Conservation (phyloP, 129 eudicot species). For the Artemisia argyi region DNA sequence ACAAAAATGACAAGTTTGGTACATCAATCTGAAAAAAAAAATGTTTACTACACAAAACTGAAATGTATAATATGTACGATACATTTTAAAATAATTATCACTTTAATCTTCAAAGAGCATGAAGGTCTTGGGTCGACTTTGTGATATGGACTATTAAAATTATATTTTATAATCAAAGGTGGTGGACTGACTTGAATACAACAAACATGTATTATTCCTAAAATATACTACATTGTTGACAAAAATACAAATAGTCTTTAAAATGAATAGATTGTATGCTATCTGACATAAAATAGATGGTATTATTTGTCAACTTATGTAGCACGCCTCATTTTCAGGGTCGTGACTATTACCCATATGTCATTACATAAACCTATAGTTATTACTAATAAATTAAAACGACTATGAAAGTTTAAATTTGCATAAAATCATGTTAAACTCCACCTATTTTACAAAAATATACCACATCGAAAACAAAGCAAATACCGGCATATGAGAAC, state of each 20-base stretch:
- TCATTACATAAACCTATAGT: not conserved
- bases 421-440: too few relatives aligned
- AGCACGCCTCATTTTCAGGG: not conserved
- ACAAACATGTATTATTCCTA: slow-evolving; percentile 6
- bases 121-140: slow-evolving; percentile 16
- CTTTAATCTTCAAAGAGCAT: not conserved
- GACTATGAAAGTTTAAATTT: too few relatives aligned
- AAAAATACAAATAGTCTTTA: not conserved
- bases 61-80: too few relatives aligned
- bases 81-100: too few relatives aligned
- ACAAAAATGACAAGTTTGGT: too few relatives aligned
- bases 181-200: slow-evolving; percentile 7
- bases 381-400: too few relatives aligned
- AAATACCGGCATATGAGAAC: too few relatives aligned
- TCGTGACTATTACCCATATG: not conserved
- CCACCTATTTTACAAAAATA: too few relatives aligned
- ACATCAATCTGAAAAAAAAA: too few relatives aligned
- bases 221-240: slow-evolving; percentile 12
- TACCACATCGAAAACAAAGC: too few relatives aligned
- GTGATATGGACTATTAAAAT: not conserved
- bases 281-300: not conserved
- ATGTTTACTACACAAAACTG: too few relatives aligned
- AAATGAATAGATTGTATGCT: slow-evolving; percentile 16
- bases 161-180: not conserved
- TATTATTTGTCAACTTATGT: slow-evolving; percentile 3